A percentile compares a stretch with the other conserved stretches of the same genome.
phyloP scores from a whole-genome alignment of 1,284 basidiomycete species.

The Phlebopus sp. region DNA sequence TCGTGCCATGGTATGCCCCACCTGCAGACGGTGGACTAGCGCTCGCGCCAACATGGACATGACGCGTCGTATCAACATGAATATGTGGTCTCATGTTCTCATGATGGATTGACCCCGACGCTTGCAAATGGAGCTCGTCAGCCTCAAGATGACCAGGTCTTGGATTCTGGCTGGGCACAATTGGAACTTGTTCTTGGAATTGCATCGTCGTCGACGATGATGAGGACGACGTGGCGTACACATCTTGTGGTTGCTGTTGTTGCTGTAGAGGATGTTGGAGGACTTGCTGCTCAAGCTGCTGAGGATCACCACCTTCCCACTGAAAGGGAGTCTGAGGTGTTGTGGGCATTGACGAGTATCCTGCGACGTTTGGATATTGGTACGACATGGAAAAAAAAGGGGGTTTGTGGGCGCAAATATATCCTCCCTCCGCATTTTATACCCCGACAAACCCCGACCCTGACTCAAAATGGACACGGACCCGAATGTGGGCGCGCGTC shows the following conservation, averaged over 20 bases:
- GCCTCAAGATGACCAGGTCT: constrained; percentile 20
- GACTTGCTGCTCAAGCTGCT: constrained; percentile 31
- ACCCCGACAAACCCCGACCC: constrained; percentile 11
- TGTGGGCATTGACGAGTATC: constrained; percentile 34
- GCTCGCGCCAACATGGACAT: constrained; percentile 27
- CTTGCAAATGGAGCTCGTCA: constrained; percentile 27
- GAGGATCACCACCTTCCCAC: constrained; percentile 30
- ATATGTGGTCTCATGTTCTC: constrained; percentile 32
- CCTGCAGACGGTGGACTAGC: constrained; percentile 30
- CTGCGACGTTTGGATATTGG: constrained; percentile 35
- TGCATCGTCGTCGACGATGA: constrained; percentile 15
- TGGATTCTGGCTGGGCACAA: constrained; percentile 28
- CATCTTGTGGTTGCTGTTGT: constrained; percentile 23
- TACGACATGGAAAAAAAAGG: constrained; percentile 35
- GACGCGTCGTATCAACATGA: constrained; percentile 30
- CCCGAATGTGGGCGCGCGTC: constrained; percentile 10
- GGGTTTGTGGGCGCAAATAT: constrained; percentile 8
- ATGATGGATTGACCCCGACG: constrained; percentile 17
- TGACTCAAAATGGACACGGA: constrained; percentile 25
- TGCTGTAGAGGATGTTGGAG: constrained; percentile 27
- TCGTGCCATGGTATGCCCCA: constrained; percentile 9
- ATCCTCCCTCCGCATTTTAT: constrained; percentile 25
- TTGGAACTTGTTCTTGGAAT: constrained; percentile 25
- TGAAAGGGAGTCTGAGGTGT: constrained; percentile 31
- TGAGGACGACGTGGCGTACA: constrained; percentile 15